Percentiles rank a stretch among this genome's conserved stretches.
Evolutionary conservation across 148 eudicot species (phyloP).

Genomic region (Nepenthes mirabilis): DNA sequence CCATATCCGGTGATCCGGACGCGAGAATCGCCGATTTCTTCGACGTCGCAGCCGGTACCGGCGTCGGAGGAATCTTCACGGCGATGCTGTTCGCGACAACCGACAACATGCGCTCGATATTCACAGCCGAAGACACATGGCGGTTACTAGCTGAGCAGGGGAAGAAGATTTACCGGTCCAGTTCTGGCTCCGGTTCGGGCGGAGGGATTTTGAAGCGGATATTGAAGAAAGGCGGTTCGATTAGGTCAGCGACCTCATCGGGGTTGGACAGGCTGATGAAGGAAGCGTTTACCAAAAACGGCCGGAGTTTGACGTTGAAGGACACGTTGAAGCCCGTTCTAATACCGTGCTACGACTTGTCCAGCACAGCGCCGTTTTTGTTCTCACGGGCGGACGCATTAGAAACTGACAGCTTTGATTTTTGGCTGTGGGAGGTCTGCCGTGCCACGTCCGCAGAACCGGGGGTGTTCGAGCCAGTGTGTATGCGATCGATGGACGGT

Average conservation of each 20-base stretch:
- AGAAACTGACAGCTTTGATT: slow-evolving; percentile 64
- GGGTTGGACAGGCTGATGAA: slow-evolving; percentile 47
- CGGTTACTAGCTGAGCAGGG: slow-evolving; percentile 56
- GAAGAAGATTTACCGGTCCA: slow-evolving; percentile 28
- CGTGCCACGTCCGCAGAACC: slow-evolving; percentile 79
- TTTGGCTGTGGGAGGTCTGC: slow-evolving; percentile 71
- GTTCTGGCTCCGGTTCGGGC: slow-evolving; percentile 11
- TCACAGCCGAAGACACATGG: slow-evolving; percentile 85
- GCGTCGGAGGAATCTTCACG: slow-evolving; percentile 71
- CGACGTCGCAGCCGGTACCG: slow-evolving; percentile 77
- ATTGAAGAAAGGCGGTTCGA: slow-evolving; percentile 10
- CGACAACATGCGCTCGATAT: slow-evolving; percentile 43
- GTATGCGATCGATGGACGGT: slow-evolving; percentile 51
- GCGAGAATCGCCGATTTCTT: slow-evolving; percentile 78
- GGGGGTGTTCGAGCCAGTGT: slow-evolving; percentile 49
- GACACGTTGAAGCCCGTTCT: slow-evolving; percentile 77
- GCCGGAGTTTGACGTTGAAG: slow-evolving; percentile 44
- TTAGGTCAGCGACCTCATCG: slow-evolving; percentile 10
- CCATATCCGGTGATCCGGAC: slow-evolving; percentile 57
- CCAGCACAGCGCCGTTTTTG: slow-evolving; percentile 68
- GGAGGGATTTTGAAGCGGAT: slow-evolving; percentile 13
- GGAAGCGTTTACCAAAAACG: slow-evolving; percentile 31
- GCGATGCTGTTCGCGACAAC: slow-evolving; percentile 66
- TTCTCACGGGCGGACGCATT: slow-evolving; percentile 87
- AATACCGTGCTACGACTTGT: slow-evolving; percentile 75